These are phyloP conservation scores for Wallacemonas rigidus DNA, from an alignment of 208 protist genomes.

Conservation along the genomic window DNA sequence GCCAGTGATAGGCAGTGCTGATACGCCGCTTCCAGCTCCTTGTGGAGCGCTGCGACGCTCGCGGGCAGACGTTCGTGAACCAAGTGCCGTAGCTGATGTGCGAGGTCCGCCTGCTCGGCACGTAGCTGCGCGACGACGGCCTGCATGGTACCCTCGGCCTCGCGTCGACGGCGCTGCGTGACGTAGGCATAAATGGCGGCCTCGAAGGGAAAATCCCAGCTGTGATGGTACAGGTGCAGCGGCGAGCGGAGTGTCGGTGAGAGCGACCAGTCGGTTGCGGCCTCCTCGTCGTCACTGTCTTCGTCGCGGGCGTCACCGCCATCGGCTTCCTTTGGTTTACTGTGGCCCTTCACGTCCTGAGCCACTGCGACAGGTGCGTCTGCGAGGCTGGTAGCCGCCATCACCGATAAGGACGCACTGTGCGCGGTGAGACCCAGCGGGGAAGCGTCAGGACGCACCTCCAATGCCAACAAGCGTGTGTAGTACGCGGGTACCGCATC, in stretches of 20 bases:
- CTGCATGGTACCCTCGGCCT: neutral
- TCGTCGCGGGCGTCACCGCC: neutral
- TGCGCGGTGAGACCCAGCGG: neutral
- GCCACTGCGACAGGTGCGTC: too few relatives aligned
- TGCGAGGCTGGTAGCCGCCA: too few relatives aligned
- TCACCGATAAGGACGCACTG: neutral
- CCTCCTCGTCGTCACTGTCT: neutral
- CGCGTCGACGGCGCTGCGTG: neutral
- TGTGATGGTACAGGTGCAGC: slow-evolving; percentile 6
- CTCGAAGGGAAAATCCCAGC: slow-evolving; percentile 13
- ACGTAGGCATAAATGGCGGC: slow-evolving; percentile 10
- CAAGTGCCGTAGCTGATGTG: neutral
- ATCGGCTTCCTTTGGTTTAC: neutral
- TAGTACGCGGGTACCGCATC: slow-evolving; percentile 7
- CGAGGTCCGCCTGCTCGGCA: neutral
- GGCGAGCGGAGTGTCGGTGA: neutral
- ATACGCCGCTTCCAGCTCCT: slow-evolving; percentile 7
- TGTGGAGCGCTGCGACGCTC: neutral
- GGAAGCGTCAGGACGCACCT: too few relatives aligned
- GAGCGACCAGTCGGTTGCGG: neutral
- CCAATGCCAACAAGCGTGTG: neutral
- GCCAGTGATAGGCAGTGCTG: slow-evolving; percentile 1
- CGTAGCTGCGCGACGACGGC: slow-evolving; percentile 4
- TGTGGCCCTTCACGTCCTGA: neutral
- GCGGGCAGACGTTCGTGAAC: neutral